Conservation (phyloP, 192 early-diverging fungal genomes). For the Gamsiella multidivaricata region DNA sequence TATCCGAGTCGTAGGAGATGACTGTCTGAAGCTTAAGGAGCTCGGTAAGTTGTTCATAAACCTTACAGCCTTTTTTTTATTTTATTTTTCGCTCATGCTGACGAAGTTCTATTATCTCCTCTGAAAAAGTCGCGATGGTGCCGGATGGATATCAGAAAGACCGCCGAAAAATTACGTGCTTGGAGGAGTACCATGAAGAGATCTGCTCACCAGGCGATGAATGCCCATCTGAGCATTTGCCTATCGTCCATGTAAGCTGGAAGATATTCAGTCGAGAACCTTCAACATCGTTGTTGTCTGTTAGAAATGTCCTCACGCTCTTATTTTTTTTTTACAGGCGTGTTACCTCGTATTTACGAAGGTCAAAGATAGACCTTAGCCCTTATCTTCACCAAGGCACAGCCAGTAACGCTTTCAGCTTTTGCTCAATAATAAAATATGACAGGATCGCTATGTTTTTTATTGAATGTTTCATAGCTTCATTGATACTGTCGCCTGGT, state of each 20-base stretch:
- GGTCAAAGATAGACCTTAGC: slow-evolving; percentile 48
- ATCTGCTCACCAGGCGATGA: slow-evolving; percentile 51
- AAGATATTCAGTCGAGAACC: background rate
- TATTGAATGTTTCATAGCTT: too few relatives aligned
- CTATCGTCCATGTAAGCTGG: slow-evolving; percentile 69
- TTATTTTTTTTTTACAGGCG: slow-evolving; percentile 31
- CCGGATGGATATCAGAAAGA: slow-evolving; percentile 75
- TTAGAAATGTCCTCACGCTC: too few relatives aligned
- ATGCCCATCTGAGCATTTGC: slow-evolving; percentile 50
- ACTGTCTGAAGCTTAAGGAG: slow-evolving; percentile 69
- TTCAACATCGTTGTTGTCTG: background rate
- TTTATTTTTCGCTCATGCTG: background rate
- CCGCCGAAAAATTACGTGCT: slow-evolving; percentile 49
- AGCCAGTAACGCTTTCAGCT: too few relatives aligned
- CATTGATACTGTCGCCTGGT: slow-evolving; percentile 12
- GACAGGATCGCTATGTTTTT: too few relatives aligned
- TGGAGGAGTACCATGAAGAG: slow-evolving; percentile 52
- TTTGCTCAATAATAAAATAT: too few relatives aligned
- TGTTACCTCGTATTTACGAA: slow-evolving; percentile 60
- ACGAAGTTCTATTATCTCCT: background rate
- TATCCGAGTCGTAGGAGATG: slow-evolving; percentile 62
- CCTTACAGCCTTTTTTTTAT: background rate
- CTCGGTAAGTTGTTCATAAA: slow-evolving; percentile 21
- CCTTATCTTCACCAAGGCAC: too few relatives aligned
- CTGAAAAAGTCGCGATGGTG: slow-evolving; percentile 65